Percentiles rank a stretch among this genome's conserved stretches.
Evolutionary conservation across 805 yeast species (phyloP).

Genomic region (Candida nanaspora): DNA sequence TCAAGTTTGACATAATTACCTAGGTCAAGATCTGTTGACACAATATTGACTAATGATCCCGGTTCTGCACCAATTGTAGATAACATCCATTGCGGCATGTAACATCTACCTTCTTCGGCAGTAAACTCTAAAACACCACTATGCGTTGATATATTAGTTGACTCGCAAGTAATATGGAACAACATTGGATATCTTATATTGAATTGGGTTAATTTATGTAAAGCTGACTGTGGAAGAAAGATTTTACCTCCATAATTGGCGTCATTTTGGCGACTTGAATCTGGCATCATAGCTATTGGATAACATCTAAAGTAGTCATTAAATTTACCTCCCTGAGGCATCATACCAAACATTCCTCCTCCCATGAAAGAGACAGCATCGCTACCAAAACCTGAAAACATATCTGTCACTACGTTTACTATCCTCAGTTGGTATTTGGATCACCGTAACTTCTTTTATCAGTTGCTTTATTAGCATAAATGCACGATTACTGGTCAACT

Average conservation of each 20-base stretch:
- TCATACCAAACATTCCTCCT: not conserved
- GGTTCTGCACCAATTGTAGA: constrained; percentile 62
- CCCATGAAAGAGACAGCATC: constrained; percentile 7
- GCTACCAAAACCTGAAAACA: constrained; percentile 8
- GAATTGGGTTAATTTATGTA: constrained; percentile 80
- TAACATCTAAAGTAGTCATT: constrained; percentile 89
- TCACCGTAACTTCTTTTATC: not conserved
- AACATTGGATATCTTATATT: constrained; percentile 96
- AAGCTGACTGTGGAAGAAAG: constrained; percentile 87
- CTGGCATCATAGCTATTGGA: constrained; percentile 89
- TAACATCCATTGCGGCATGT: constrained; percentile 97
- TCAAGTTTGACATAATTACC: constrained; percentile 90
- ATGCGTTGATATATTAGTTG: constrained; percentile 54
- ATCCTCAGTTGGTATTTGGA: too few relatives aligned
- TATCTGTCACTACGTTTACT: too few relatives aligned
- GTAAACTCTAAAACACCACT: constrained; percentile 94
- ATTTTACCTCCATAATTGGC: constrained; percentile 95
- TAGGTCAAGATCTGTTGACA: constrained; percentile 71
- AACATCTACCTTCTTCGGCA: constrained; percentile 95
- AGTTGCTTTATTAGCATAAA: too few relatives aligned
- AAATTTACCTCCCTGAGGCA: constrained; percentile 33
- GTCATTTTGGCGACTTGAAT: constrained; percentile 57
- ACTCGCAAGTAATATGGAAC: constrained; percentile 68
- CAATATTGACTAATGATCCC: constrained; percentile 73
- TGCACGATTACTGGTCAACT: too few relatives aligned